Evolutionary conservation across 805 yeast genomes (phyloP).

Genomic region (Brettanomyces anomalus): DNA sequence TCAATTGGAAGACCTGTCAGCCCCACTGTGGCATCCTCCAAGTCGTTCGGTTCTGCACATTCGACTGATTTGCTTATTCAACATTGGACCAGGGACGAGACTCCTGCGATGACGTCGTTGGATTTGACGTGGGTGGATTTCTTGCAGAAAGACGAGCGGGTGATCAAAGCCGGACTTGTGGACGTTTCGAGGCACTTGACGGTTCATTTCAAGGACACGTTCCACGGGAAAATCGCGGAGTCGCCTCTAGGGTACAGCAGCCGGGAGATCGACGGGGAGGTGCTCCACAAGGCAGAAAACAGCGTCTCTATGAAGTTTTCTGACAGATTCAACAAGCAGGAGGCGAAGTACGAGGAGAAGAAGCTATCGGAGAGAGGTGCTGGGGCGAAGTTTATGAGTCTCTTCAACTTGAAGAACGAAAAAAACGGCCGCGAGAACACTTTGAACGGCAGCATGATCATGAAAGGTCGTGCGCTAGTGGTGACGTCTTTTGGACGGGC

Average conservation of each 20-base stretch:
- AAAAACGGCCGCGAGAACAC: no score
- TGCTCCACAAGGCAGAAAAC: constrained; percentile 9
- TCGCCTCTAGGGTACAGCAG: constrained; percentile 46
- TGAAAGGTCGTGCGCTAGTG: constrained; percentile 38
- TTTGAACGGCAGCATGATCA: no score
- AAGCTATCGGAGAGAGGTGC: constrained; percentile 3
- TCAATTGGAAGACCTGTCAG: constrained; percentile 5
- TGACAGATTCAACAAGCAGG: constrained; percentile 13
- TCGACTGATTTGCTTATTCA: constrained; percentile 3
- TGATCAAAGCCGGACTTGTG: constrained; percentile 48
- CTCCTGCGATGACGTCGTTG: constrained; percentile 37
- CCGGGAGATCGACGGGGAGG: constrained; percentile 17
- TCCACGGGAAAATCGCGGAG: constrained; percentile 48
- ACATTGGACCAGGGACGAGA: no score
- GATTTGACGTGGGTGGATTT: constrained; percentile 54
- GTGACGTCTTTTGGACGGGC: constrained; percentile 59
- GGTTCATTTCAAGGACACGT: constrained; percentile 45
- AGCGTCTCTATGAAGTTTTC: constrained; percentile 21
- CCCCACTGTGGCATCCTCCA: constrained; percentile 4
- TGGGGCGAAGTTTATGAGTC: neutral
- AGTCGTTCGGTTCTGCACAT: constrained; percentile 19
- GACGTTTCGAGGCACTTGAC: constrained; percentile 35
- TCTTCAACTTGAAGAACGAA: constrained; percentile 1
- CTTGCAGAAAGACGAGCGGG: constrained; percentile 51
- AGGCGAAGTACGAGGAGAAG: constrained; percentile 14